Base-by-base conservation (phyloP, 1,284 basidiomycete species). In the Ustilago nuda region DNA sequence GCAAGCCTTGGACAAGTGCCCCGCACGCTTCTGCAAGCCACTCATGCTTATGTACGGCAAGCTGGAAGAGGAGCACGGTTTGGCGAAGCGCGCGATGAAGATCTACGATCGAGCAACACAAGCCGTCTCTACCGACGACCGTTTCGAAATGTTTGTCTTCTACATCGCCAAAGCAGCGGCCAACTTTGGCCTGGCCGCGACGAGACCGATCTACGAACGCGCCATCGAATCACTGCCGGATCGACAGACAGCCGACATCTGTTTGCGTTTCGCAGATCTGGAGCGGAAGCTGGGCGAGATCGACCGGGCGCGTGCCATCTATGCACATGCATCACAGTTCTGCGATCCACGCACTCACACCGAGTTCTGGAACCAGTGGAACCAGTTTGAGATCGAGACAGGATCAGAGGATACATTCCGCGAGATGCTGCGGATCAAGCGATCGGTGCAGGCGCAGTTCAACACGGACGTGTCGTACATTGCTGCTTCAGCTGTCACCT, bases 271-370 rank as follows among this genome's bases (percentile, higher is more conserved):
- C 86, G 97, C 97, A 8, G 90, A 91, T 53, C 91, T 99, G 83
- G 97, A 99, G 87, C 92, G 95, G 81, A 99, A 99, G 87, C 90
- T 99, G 41, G 97, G 97, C 71, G 97, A 99, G 88, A 97, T 99
- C 86, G 97, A 99, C 87, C 91, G 97, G 43, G 97, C 96, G 8
- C 91, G 97, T 60, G 92, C 95, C 0, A 93, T 99, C 81, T 99
- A 97, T 83, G 95, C 94, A 0, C 95, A 99, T 85, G 95, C 95
- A 0, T 94, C 93, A 35, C 97, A 99, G 85, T 98, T 99, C 89
- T 99, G 95, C 87, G 97, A 99, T 86, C 95, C 96, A 19, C 90
- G 96, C 39, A 84, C 76, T 90, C 70, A 93, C 82, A 90, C 93
- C 56, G 92, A 92, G 72, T 99, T 98, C 89, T 99, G 97, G 96